Evolutionary conservation across 2,329 filamentous ascomycete genomes (phyloP).

Genomic region (Trichoderma aggressivum): DNA sequence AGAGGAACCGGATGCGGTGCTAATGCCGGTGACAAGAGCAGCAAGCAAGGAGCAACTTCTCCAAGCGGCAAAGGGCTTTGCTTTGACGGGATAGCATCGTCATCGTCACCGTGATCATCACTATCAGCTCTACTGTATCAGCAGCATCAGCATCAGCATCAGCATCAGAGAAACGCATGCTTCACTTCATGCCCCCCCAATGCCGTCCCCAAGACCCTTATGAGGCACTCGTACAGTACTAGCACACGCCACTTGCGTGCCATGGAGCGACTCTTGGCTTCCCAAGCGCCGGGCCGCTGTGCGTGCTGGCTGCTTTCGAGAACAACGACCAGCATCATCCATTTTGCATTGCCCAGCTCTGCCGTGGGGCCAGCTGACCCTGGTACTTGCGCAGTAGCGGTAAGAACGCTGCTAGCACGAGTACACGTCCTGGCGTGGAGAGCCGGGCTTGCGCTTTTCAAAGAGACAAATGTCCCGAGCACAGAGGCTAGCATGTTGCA

Average conservation of each 20-base stretch:
- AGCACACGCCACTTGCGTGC: background rate
- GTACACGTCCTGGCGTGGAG: background rate
- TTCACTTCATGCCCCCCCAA: background rate
- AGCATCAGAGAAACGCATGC: background rate
- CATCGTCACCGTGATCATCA: background rate
- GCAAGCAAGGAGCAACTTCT: background rate
- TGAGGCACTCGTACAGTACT: background rate
- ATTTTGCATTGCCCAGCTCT: background rate
- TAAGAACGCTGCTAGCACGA: background rate
- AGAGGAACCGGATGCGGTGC: background rate
- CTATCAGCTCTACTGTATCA: background rate
- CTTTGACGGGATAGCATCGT: background rate
- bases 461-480: background rate
- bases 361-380: conserved; percentile 6
- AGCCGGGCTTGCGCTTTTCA: background rate
- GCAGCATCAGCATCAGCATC: background rate
- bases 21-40: background rate
- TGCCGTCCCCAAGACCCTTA: background rate
- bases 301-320: background rate
- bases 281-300: background rate
- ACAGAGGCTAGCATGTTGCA: background rate
- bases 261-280: background rate
- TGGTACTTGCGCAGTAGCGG: background rate
- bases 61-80: background rate
- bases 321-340: background rate